A percentile compares a stretch with the other conserved stretches of the same genome.
These are phyloP conservation scores for Apiotrichum laibachii DNA, from an alignment of 1,284 basidiomycete genomes.

Conservation along the genomic window DNA sequence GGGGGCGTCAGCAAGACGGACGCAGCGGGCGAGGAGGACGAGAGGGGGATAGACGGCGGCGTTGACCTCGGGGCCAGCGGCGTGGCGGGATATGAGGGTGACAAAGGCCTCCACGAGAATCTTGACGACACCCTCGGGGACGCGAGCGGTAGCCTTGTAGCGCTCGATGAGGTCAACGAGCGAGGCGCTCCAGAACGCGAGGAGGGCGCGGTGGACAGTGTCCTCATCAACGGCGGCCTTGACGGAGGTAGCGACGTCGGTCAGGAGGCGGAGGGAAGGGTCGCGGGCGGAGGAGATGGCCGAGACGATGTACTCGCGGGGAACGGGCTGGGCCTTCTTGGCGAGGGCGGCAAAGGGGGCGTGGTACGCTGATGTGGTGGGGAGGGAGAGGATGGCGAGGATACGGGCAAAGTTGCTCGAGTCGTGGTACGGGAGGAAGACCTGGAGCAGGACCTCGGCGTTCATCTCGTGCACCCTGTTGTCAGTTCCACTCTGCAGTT, in stretches of 20 bases:
- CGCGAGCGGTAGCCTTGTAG: constrained; percentile 27
- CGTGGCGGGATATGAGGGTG: constrained; percentile 29
- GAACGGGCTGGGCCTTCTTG: constrained; percentile 67
- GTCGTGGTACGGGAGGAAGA: constrained; percentile 93
- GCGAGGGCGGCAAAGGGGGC: constrained; percentile 69
- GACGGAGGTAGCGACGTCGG: constrained; percentile 63
- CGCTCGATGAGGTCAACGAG: constrained; percentile 73
- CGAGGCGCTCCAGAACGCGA: constrained; percentile 79
- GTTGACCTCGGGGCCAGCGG: constrained; percentile 43
- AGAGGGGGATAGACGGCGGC: constrained; percentile 50
- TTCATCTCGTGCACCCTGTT: constrained; percentile 90
- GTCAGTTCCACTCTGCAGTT: not conserved
- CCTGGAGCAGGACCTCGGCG: constrained; percentile 68
- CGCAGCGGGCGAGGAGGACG: constrained; percentile 44
- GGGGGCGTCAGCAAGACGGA: constrained; percentile 44
- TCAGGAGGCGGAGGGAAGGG: constrained; percentile 59
- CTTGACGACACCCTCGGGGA: constrained; percentile 45
- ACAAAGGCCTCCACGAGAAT: constrained; percentile 49
- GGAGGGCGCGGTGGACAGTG: constrained; percentile 65
- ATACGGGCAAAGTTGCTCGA: constrained; percentile 93
- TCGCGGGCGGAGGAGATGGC: constrained; percentile 58
- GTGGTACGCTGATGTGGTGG: constrained; percentile 43
- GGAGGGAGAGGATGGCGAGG: constrained; percentile 77
- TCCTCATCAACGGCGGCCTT: constrained; percentile 57
- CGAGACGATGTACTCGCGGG: constrained; percentile 68